These are phyloP conservation scores for Helichrysum umbraculigerum DNA, from an alignment of 129 eudicot species.

Conservation along the genomic window DNA sequence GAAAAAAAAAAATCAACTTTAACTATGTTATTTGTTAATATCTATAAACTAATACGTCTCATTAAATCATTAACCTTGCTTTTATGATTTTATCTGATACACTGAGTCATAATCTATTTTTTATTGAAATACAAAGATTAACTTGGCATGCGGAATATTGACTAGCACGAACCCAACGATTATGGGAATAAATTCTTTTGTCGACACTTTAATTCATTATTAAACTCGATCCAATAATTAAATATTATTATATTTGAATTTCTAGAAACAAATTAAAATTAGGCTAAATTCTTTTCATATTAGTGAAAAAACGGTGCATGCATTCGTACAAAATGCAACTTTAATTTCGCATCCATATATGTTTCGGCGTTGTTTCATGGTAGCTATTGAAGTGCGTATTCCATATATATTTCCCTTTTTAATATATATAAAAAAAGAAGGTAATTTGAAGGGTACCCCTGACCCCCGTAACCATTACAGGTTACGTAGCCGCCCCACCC, in stretches of 20 bases:
- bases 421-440: no score
- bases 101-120: no score
- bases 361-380: conserved; percentile 8
- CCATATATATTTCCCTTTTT: neutral
- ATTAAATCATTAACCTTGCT: no score
- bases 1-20: no score
- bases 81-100: no score
- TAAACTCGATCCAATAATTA: neutral
- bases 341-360: neutral
- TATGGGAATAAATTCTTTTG: neutral
- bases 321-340: neutral
- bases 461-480: no score
- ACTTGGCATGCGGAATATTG: neutral
- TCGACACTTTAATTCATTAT: neutral
- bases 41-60: no score
- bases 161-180: neutral
- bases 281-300: conserved; percentile 8
- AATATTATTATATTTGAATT: neutral
- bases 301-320: neutral
- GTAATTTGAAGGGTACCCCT: no score
- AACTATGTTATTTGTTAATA: no score
- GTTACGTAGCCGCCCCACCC: no score
- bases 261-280: conserved; percentile 7
- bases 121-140: neutral
- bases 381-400: neutral